phyloP scores from a whole-genome alignment of 352 stramenopile species.

The Thalassiosira pacifica region DNA sequence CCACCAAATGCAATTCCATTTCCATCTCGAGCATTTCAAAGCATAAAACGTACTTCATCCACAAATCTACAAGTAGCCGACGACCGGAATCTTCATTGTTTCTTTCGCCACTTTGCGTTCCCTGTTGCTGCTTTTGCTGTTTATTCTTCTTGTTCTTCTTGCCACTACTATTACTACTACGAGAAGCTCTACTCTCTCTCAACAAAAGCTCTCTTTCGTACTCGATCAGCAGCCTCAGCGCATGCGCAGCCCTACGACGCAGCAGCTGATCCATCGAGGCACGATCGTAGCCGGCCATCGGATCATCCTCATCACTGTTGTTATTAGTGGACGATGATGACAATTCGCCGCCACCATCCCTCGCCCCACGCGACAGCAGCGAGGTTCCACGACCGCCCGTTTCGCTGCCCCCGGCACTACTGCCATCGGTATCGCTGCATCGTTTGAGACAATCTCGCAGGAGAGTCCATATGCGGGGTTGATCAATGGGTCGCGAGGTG shows the following conservation, averaged over 20 bases:
- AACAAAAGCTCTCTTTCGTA: slow-evolving; percentile 33
- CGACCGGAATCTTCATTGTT: background rate
- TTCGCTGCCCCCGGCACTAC: slow-evolving; percentile 8
- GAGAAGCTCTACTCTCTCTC: too few species aligned
- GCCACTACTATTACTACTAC: too few species aligned
- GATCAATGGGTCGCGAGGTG: slow-evolving; percentile 47
- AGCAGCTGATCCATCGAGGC: slow-evolving; percentile 61
- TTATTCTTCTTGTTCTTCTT: slow-evolving; percentile 17
- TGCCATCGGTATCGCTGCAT: slow-evolving; percentile 51
- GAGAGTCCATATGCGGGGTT: slow-evolving; percentile 67
- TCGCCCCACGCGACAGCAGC: slow-evolving; percentile 34
- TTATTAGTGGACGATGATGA: background rate
- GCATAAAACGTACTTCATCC: slow-evolving; percentile 80
- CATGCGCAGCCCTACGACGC: slow-evolving; percentile 68
- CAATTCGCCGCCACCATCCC: slow-evolving; percentile 11
- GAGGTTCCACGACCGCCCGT: slow-evolving; percentile 38
- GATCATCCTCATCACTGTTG: slow-evolving; percentile 2
- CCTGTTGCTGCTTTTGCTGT: slow-evolving; percentile 5
- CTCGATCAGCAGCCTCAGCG: slow-evolving; percentile 68
- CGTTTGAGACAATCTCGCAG: slow-evolving; percentile 65
- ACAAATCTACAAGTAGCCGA: slow-evolving; percentile 36
- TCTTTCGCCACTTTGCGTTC: background rate
- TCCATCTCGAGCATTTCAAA: slow-evolving; percentile 86
- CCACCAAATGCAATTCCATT: slow-evolving; percentile 80
- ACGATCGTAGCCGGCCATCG: slow-evolving; percentile 17